phyloP scores from a whole-genome alignment of 345 rosid species.

The Atalantia buxifolia region DNA sequence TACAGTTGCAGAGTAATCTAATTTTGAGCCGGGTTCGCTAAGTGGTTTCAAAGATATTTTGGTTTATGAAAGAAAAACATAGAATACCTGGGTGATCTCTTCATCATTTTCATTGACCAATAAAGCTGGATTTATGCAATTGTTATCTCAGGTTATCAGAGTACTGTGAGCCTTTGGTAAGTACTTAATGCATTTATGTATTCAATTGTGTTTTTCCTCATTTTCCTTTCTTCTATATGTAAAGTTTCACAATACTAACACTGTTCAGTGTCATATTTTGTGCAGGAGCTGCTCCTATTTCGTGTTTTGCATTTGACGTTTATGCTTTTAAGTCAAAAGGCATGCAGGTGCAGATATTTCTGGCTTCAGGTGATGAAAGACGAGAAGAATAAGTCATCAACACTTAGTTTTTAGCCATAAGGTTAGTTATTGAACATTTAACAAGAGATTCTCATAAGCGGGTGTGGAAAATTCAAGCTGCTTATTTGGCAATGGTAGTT shows the following conservation, averaged over 20 bases:
- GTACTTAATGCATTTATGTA: neutral
- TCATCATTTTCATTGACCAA: neutral
- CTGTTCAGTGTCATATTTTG: neutral
- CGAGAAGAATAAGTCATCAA: neutral
- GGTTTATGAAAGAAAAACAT: neutral
- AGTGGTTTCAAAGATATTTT: neutral
- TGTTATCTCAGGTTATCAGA: neutral
- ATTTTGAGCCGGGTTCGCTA: neutral
- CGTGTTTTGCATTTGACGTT: neutral
- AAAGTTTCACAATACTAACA: neutral
- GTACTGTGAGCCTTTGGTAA: neutral
- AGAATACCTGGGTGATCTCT: slow-evolving; percentile 5
- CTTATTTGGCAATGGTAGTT: neutral
- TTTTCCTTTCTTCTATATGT: neutral
- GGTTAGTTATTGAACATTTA: too few species aligned
- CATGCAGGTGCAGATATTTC: neutral
- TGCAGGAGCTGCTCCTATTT: slow-evolving; percentile 18
- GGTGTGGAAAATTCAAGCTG: neutral
- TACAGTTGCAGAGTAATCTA: neutral
- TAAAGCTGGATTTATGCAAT: neutral
- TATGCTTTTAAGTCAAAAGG: neutral
- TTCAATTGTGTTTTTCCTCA: neutral
- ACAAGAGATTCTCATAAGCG: neutral
- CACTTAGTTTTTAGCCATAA: neutral
- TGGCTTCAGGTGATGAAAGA: neutral